Conservation (phyloP, 768 basidiomycete genomes). For the Tremella mesenterica region DNA sequence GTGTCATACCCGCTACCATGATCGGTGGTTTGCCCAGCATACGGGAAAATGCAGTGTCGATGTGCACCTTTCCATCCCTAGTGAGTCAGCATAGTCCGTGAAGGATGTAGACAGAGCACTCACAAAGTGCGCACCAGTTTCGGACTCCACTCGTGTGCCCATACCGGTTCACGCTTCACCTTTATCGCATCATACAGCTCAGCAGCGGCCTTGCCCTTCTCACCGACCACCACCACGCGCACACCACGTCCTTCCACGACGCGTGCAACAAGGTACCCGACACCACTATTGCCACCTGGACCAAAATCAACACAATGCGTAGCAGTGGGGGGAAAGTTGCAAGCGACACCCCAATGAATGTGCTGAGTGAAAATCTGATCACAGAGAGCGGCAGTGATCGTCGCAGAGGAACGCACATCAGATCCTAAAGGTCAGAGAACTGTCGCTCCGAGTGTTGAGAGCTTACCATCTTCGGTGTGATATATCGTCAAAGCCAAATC, state of each 20-base stretch:
- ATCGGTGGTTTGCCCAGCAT: slow-evolving; percentile 92
- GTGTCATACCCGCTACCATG: slow-evolving; percentile 99
- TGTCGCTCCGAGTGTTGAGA: not conserved
- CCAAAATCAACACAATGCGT: slow-evolving; percentile 97
- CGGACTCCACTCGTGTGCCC: slow-evolving; percentile 82
- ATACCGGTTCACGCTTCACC: slow-evolving; percentile 74
- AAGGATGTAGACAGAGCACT: slow-evolving; percentile 20
- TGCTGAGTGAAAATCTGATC: slow-evolving; percentile 86
- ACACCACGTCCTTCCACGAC: slow-evolving; percentile 91
- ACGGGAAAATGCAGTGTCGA: slow-evolving; percentile 95
- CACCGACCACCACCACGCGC: slow-evolving; percentile 79
- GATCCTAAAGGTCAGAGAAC: slow-evolving; percentile 54
- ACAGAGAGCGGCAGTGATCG: slow-evolving; percentile 77
- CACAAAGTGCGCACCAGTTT: slow-evolving; percentile 81
- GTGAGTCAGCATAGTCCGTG: slow-evolving; percentile 6
- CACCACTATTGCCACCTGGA: slow-evolving; percentile 85
- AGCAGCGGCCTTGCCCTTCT: slow-evolving; percentile 75
- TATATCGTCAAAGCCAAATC: slow-evolving; percentile 77
- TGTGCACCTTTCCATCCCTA: slow-evolving; percentile 81
- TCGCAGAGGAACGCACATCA: slow-evolving; percentile 66
- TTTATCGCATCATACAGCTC: slow-evolving; percentile 66
- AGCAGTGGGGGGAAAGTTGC: slow-evolving; percentile 76
- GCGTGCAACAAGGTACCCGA: slow-evolving; percentile 78
- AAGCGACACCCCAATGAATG: slow-evolving; percentile 88
- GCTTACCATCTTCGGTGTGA: slow-evolving; percentile 83